These are phyloP conservation scores for Leishmania tarentolae DNA, from an alignment of 208 protist species.

Conservation along the genomic window DNA sequence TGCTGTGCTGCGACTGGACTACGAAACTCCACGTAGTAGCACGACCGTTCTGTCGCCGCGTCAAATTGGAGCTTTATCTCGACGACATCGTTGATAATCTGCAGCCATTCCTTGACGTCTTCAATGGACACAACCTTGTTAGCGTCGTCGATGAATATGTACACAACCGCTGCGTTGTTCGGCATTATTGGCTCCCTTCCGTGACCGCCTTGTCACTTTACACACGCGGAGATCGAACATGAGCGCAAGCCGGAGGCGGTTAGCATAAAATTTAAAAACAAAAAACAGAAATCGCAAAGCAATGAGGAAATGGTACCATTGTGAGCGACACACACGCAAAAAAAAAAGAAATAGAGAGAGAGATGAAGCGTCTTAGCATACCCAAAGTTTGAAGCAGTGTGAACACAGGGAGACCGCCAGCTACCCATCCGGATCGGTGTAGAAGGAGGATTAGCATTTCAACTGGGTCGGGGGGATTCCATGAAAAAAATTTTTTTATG, in stretches of 20 bases:
- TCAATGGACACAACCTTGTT: constrained; percentile 42
- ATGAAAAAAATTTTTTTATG: too few relatives aligned
- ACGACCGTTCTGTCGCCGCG: constrained; percentile 32
- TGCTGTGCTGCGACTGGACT: constrained; percentile 48
- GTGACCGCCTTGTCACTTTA: neutral
- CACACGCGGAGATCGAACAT: constrained; percentile 9
- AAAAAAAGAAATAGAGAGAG: too few relatives aligned
- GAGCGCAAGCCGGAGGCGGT: neutral
- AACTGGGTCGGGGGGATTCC: too few relatives aligned
- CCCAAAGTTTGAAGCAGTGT: neutral
- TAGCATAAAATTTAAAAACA: neutral
- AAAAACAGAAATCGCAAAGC: too few relatives aligned
- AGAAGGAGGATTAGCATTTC: too few relatives aligned
- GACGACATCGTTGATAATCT: constrained; percentile 64
- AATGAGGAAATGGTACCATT: too few relatives aligned
- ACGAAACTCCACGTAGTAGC: constrained; percentile 69
- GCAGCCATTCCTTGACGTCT: constrained; percentile 77
- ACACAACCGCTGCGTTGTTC: constrained; percentile 45
- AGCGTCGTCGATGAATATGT: constrained; percentile 58
- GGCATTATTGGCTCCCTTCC: neutral
- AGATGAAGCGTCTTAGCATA: neutral
- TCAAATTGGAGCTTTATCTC: constrained; percentile 84
- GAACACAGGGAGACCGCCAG: neutral
- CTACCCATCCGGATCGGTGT: neutral
- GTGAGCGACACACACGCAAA: too few relatives aligned